phyloP scores from a whole-genome alignment of 345 rosid species.

The Atalantia buxifolia region DNA sequence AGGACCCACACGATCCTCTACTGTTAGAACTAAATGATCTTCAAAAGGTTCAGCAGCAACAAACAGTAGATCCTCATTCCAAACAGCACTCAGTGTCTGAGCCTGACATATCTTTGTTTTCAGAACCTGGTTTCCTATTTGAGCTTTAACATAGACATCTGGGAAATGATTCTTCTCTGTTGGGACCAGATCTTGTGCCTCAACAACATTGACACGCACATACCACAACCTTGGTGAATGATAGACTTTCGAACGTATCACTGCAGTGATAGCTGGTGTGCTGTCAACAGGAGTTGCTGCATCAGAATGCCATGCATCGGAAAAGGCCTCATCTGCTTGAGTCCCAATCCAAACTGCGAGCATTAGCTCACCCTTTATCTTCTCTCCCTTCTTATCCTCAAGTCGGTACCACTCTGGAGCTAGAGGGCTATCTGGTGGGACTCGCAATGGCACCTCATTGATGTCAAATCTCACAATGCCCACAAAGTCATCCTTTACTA shows the following conservation, averaged over 20 bases:
- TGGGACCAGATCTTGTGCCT: constrained; percentile 88
- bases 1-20: constrained; percentile 82
- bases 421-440: constrained; percentile 94
- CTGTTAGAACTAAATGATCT: constrained; percentile 71
- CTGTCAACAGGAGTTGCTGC: constrained; percentile 76
- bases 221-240: constrained; percentile 94
- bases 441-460: constrained; percentile 86
- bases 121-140: constrained; percentile 72
- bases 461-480: constrained; percentile 83
- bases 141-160: constrained; percentile 79
- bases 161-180: constrained; percentile 76
- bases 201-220: constrained; percentile 82
- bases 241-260: constrained; percentile 87
- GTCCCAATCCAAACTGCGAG: constrained; percentile 99
- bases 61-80: constrained; percentile 96
- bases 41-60: constrained; percentile 93
- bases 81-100: constrained; percentile 67
- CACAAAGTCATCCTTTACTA: constrained; percentile 80
- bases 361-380: constrained; percentile 87
- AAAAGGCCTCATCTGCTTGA: constrained; percentile 96
- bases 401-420: constrained; percentile 98
- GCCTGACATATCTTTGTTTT: constrained; percentile 79
- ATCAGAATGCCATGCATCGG: constrained; percentile 99
- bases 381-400: constrained; percentile 80
- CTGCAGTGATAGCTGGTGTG: constrained; percentile 46